These are phyloP conservation scores for Lithocarpus polystachyus DNA, from an alignment of 306 rosid species.

Conservation along the genomic window DNA sequence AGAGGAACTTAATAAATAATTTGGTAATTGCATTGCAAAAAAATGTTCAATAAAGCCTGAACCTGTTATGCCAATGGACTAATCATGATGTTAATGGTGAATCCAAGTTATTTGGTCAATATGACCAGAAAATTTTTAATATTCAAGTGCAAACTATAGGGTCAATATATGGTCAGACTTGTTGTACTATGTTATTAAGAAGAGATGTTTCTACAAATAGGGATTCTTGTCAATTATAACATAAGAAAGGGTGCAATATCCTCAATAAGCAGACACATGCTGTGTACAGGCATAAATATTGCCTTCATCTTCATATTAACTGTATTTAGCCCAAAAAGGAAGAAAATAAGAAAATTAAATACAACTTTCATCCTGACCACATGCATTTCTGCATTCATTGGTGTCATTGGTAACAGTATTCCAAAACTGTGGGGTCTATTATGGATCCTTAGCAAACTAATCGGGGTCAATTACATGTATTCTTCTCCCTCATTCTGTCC, in stretches of 20 bases:
- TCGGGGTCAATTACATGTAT: too few relatives aligned
- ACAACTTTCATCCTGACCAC: background rate
- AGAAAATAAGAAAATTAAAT: background rate
- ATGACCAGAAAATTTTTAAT: conserved; percentile 8
- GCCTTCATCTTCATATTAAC: background rate
- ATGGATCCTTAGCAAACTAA: too few relatives aligned
- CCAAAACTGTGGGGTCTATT: too few relatives aligned
- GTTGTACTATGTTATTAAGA: background rate
- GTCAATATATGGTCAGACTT: background rate
- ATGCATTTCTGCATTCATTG: background rate
- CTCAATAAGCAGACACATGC: background rate
- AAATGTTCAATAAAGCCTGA: background rate
- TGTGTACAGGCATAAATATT: background rate
- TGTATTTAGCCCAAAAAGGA: background rate
- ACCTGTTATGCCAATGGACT: background rate
- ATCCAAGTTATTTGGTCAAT: conserved; percentile 1
- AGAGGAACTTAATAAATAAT: background rate
- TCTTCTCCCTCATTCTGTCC: too few relatives aligned
- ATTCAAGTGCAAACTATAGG: background rate
- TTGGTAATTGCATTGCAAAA: background rate
- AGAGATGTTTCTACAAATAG: background rate
- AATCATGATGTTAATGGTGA: background rate
- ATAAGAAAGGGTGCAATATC: background rate
- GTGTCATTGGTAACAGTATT: background rate
- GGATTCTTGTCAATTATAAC: background rate